Evolutionary conservation across 2,329 filamentous ascomycete genomes (phyloP).

Genomic region (Pyrenophora seminiperda): DNA sequence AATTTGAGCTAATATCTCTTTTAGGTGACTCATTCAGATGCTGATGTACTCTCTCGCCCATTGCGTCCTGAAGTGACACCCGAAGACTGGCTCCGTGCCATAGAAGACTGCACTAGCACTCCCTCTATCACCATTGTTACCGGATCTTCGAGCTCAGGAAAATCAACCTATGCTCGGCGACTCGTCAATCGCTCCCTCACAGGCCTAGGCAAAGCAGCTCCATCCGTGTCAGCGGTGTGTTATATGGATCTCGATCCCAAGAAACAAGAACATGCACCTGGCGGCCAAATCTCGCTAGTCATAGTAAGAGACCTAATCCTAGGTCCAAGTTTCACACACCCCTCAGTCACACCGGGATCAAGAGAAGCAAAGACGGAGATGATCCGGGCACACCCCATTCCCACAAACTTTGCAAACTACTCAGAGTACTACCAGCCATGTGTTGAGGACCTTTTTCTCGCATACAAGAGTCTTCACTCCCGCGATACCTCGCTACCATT

Average conservation of each 20-base stretch:
- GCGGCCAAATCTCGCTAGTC: constrained; percentile 72
- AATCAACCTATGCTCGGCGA: constrained; percentile 73
- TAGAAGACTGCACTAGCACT: constrained; percentile 43
- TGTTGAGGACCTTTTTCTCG: constrained; percentile 64
- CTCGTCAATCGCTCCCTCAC: constrained; percentile 71
- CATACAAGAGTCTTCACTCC: constrained; percentile 58
- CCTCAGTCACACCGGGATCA: constrained; percentile 28
- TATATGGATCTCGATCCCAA: constrained; percentile 79
- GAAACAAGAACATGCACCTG: constrained; percentile 74
- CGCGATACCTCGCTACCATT: constrained; percentile 58
- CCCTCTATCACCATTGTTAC: constrained; percentile 62
- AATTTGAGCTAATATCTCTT: constrained; percentile 1
- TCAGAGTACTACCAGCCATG: constrained; percentile 70
- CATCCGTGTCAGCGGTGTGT: constrained; percentile 51
- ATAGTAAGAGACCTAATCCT: constrained; percentile 66
- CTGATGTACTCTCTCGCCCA: constrained; percentile 34
- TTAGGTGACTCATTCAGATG: constrained; percentile 37
- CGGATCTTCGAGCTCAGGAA: constrained; percentile 74
- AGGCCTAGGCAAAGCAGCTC: constrained; percentile 39
- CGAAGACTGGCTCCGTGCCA: constrained; percentile 60
- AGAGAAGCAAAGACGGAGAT: constrained; percentile 41
- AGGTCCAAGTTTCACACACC: constrained; percentile 70
- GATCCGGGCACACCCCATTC: constrained; percentile 69
- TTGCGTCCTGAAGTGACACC: constrained; percentile 58
- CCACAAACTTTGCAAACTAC: constrained; percentile 68